Evolutionary conservation across 2,329 filamentous ascomycete genomes (phyloP), one percentile per base, ranked within the genome.

Genomic region (Ascochyta viciae-villosae): DNA sequence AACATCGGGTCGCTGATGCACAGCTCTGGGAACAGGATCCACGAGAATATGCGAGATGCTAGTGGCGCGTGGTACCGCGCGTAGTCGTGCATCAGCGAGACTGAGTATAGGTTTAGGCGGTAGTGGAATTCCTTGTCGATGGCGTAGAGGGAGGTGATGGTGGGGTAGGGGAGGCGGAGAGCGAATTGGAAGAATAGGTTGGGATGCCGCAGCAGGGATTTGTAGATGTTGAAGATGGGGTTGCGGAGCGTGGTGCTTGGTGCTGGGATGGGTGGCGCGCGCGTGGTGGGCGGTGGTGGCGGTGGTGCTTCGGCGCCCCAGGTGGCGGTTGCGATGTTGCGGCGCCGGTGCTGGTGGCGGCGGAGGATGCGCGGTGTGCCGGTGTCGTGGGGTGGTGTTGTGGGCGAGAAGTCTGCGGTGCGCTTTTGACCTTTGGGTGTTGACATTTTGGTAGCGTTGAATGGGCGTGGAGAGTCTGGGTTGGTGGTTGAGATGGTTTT

Each of bases 1-100:
- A 80, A 77, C 29, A 77, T 75, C 0, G 89, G 89, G 67, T 92
- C 89, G 1, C 70, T 79, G 53, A 88, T 82, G 68, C 85, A 85
- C 6, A 87, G 77, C 1, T 73, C 70, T 2, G 74, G 74, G 74
- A 89, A 92, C 44, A 85, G 80, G 7, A 79, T 77, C 78, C 85
- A 89, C 16, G 81, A 81, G 72, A 89, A 92, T 57, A 87, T 78
- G 15, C 71, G 70, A 1, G 81, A 79, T 0, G 87, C 82, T 27
- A 84, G 77, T 0, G 85, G 84, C 1, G 85, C 84, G 65, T 82
- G 82, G 50, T 77, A 67, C 1, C 73, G 72, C 1, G 86, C 83
- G 75, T 85, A 85, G 16, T 80, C 74, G 35, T 83, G 76, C 47
- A 91, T 80, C 54, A 84, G 59, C 0, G 61, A 83, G 34, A 84